Base-by-base conservation (phyloP, 1,284 basidiomycete genomes). In the Gomphus sp. region DNA sequence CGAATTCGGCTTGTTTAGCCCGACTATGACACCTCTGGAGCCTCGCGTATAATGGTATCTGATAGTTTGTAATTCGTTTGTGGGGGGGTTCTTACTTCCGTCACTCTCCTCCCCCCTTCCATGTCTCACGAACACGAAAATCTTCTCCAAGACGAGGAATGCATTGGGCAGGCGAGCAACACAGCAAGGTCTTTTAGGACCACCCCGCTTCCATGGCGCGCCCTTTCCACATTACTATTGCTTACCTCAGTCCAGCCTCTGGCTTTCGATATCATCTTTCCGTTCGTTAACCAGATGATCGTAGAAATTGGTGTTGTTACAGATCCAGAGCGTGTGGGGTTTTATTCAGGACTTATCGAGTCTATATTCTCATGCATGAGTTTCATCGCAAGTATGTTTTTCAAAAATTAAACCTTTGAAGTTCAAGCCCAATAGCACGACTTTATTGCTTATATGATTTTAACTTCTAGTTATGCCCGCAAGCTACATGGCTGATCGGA, bases 201-300 rank as follows among this genome's bases (percentile, higher is more conserved):
- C 34, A 64, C 57, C 25, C 58, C 60, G 22, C 39, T 63, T 37
- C 58, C 60, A 16, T 64, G 59, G 62, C 57, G 62, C 18, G 36
- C 50, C 11, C 48, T 64, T 11, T 6, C 33, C 18, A 37, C 61
- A 18, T 54, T 64, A 28, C 45, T 64, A 14, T 28, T 55, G n/a
- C 43, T 64, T 31, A 61, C 55, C 16, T 53, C 58, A 8, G 55
- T 63, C n/a, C n/a, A n/a, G n/a, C n/a, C 63, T 10, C 43, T 64
- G 41, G 60, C 58, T 22, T 64, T 62, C 49, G 63, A 65, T 34
- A 34, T 65, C n/a, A 60, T 66, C 22, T 66, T 64, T 41, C 65
- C 63, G 22, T 65, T 65, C 39, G 57, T 66, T 28, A 63, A 64
- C 47, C 62, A 64, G 56, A 65, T 66, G 62, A 59, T 66, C n/a